Base-by-base conservation (phyloP, 495 filamentous ascomycete genomes). In the Penicillium coprophilum region DNA sequence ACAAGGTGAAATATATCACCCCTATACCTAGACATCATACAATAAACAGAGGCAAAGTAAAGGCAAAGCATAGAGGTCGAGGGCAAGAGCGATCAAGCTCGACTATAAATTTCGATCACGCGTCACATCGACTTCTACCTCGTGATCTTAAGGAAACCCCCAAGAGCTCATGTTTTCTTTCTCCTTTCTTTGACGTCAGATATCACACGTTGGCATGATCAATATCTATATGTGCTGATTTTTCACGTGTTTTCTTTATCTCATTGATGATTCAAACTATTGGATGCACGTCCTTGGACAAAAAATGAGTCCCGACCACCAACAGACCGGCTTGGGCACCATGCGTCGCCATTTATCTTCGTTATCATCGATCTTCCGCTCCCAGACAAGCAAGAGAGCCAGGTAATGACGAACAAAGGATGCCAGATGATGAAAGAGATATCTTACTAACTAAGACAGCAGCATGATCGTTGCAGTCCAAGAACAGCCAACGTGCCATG, bases 401-500 rank as follows among this genome's bases (percentile, higher is more conserved):
- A 65, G 66, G 71, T 74, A 61, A n/a, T 21, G 4, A 27, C 21
- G 10, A 8, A 38, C n/a, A 38, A 38, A 15, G 12, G 2, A 44
- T 2, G 6, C 10, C 17, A 5, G 7, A 17, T 6, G 6, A 30
- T 27, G 21, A 36, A 12, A 24, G 17, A 34, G 30, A 38, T 24
- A 9, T 20, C 15, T 10, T 27, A 31, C 43, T 54, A 20, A 54
- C 31, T n/a, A 30, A 45, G 17, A 45, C 12, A 53, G 31, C 31
- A 39, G 52, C 30, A 19, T 39, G 6, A 32, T 62, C 9, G 51
- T 48, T 17, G 41, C 62, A 34, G 45, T 45, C 58, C 24, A 36
- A 17, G 32, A 28, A 20, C 24, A 53, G 20, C 68, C 62, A 34
- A 60, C 62, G 3, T 75, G 69, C 32, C 61, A 66, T 17, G 71